Conservation (phyloP, 345 rosid species). For the Melaleuca alternifolia region DNA sequence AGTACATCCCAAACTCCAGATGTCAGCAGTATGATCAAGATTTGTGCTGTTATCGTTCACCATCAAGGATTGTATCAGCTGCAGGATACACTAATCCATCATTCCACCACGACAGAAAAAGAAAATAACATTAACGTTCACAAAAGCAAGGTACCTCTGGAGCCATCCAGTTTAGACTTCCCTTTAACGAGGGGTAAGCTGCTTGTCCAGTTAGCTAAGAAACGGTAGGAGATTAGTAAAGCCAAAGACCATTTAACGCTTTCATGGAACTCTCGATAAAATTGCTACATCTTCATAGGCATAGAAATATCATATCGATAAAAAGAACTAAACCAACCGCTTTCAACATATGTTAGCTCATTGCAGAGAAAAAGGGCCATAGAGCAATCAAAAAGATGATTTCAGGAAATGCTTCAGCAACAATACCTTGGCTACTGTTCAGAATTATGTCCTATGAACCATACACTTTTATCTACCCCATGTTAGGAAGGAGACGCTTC, state of each 20-base stretch:
- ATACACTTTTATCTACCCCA: not conserved
- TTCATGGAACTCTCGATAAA: not conserved
- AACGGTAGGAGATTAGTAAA: not conserved
- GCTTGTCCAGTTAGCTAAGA: not conserved
- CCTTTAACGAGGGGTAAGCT: not conserved
- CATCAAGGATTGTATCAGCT: not conserved
- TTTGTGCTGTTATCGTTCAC: not conserved
- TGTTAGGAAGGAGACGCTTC: not conserved
- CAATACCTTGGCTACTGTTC: not conserved
- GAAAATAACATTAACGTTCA: not conserved
- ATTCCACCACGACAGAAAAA: slow-evolving; percentile 52
- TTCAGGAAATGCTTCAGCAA: not conserved
- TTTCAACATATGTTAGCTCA: not conserved
- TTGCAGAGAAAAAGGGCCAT: not conserved
- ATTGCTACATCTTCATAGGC: not conserved
- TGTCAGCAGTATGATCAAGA: not conserved
- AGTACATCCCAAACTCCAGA: slow-evolving; percentile 5
- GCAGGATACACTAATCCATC: slow-evolving; percentile 71
- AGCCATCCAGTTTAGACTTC: not conserved
- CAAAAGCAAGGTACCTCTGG: not conserved
- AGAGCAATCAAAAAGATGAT: not conserved
- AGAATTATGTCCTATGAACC: too few species aligned
- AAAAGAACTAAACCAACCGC: not conserved
- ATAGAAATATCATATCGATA: not conserved
- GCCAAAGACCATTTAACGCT: not conserved